These are phyloP conservation scores for Agastache rugosa DNA, from an alignment of 257 asterid genomes.

Conservation along the genomic window DNA sequence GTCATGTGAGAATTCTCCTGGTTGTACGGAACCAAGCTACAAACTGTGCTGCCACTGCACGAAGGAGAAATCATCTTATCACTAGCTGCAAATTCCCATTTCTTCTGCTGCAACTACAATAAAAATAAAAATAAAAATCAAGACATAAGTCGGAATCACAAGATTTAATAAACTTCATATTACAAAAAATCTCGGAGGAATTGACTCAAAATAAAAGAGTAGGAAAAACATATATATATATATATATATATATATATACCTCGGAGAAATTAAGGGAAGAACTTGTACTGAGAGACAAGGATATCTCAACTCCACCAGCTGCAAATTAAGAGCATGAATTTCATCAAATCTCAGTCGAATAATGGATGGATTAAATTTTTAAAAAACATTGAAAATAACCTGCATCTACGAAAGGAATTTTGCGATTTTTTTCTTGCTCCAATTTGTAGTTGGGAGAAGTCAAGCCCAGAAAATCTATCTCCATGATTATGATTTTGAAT, in stretches of 20 bases:
- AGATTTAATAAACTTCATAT: background rate
- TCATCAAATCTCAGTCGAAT: background rate
- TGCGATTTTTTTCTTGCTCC: background rate
- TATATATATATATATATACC: constrained; percentile 27
- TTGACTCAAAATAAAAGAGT: background rate
- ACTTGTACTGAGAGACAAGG: constrained; percentile 47
- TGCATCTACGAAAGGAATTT: constrained; percentile 29
- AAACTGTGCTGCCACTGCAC: constrained; percentile 25
- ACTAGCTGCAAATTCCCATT: constrained; percentile 28
- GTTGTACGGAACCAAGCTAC: constrained; percentile 19
- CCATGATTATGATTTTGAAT: constrained; percentile 38
- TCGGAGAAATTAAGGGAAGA: constrained; percentile 38
- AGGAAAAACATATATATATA: no score
- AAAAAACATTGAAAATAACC: constrained; percentile 14
- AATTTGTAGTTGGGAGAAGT: constrained; percentile 24
- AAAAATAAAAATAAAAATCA: background rate
- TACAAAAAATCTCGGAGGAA: background rate
- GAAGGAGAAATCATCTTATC: constrained; percentile 28
- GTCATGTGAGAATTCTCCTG: background rate
- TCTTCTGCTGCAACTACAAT: constrained; percentile 24
- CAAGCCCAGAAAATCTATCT: constrained; percentile 57
- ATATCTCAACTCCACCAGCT: constrained; percentile 43
- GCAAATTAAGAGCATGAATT: constrained; percentile 18
- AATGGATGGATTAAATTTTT: background rate
- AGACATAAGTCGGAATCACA: background rate